phyloP scores from a whole-genome alignment of 2,329 filamentous ascomycete species.

The Hawksworthiomyces lignivorus region DNA sequence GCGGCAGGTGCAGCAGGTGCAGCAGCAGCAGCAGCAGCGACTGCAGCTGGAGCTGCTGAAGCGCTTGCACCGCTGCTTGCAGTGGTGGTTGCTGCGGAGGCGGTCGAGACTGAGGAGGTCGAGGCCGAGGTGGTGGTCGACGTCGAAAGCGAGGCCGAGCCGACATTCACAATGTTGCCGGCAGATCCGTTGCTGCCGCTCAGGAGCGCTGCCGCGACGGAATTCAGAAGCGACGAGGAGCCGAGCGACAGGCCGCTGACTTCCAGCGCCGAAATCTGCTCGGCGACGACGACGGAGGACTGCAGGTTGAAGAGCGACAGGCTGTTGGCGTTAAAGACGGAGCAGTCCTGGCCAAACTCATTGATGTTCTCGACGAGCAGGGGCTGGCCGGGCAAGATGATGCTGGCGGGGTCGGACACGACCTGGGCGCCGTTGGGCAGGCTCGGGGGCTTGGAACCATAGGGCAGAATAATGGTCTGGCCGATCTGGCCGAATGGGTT shows the following conservation, averaged over 20 bases:
- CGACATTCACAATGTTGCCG: neutral
- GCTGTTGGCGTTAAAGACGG: conserved; percentile 19
- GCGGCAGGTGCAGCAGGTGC: neutral
- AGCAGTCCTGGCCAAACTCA: conserved; percentile 26
- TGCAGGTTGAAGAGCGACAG: conserved; percentile 23
- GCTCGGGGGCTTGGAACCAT: conserved; percentile 22
- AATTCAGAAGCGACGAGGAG: conserved; percentile 9
- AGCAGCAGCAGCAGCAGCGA: conserved; percentile 1
- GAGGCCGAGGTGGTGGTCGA: neutral
- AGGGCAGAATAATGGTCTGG: conserved; percentile 28
- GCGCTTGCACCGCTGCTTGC: neutral
- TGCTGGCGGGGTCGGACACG: conserved; percentile 30
- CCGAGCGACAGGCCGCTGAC: conserved; percentile 19
- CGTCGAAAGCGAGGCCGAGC: neutral
- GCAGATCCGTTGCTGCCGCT: neutral
- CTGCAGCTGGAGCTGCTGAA: neutral
- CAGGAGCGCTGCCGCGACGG: conserved; percentile 8
- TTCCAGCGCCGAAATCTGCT: conserved; percentile 22
- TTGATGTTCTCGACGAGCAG: conserved; percentile 28
- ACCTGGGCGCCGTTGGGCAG: conserved; percentile 22
- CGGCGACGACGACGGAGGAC: conserved; percentile 19
- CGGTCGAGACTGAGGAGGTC: neutral
- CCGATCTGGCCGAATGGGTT: conserved; percentile 27
- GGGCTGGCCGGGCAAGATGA: conserved; percentile 27
- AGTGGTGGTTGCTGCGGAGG: neutral